Evolutionary conservation across 306 rosid genomes (phyloP), one percentile per base, ranked within the genome.

Genomic region (Acacia melanoxylon): DNA sequence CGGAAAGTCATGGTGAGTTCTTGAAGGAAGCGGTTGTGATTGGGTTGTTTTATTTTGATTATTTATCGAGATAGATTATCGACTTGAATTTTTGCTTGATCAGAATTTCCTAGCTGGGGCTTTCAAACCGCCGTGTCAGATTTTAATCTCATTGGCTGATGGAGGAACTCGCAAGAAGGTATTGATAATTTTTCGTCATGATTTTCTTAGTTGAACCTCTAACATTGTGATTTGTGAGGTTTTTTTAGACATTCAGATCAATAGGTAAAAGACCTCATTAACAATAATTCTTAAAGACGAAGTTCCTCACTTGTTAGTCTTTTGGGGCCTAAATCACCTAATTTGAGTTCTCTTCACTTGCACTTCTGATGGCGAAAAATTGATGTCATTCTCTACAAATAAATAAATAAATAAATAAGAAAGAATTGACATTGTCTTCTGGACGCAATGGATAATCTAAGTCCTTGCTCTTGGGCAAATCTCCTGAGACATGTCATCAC

Each of bases 51-150:
- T 70, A 1, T 49, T 49, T 17, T 61, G 19, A 16, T 77, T 8
- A 19, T 56, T 77, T 25, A 1, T 17, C 29, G 27, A 42, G 52
- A 42, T 40, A 10, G 61, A 24, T 44, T 25, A 44, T 65, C 45
- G 16, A 44, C 48, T 77, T 77, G 63, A 17, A 29, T 48, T 51
- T 41, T 45, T 80, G 72, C 78, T 74, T 67, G 20, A 79, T 79
- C 80, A 83, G 89, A 80, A 86, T 86, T 71, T 83, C 72, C 46
- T 86, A 54, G 69, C 73, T 42, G 86, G 82, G 72, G 82, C 81
- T 71, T 86, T 83, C 84, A 83, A 80, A 40, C 74, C 86, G 1
- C 80, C 89, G 4, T 83, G 84, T 79, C 79, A 71, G 59, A 72
- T 83, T 61, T 82, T 69, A 76, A 83, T 86, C 74, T 52, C 80